Evolutionary conservation across 1,284 basidiomycete genomes (phyloP).

Genomic region (Ganoderma resinaceum): DNA sequence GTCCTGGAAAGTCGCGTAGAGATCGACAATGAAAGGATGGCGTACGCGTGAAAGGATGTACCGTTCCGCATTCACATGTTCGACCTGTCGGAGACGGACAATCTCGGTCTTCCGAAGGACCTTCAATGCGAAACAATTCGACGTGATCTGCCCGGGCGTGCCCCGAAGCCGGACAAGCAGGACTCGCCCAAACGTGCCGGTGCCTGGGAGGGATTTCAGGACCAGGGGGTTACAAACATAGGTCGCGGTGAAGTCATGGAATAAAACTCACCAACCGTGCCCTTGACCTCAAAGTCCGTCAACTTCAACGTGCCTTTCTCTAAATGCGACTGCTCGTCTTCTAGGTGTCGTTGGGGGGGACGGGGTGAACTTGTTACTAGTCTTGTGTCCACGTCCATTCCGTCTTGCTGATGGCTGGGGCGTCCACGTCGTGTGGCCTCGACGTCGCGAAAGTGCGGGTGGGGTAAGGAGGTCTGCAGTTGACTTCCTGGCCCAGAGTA

Average conservation of each 20-base stretch:
- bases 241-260: not conserved
- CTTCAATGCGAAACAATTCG: slow-evolving; percentile 90
- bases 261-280: slow-evolving; percentile 67
- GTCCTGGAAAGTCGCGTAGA: slow-evolving; percentile 97
- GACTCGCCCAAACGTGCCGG: slow-evolving; percentile 94
- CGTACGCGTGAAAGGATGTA: slow-evolving; percentile 90
- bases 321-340: slow-evolving; percentile 73
- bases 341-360: slow-evolving; percentile 63
- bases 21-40: slow-evolving; percentile 85
- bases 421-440: slow-evolving; percentile 25
- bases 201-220: slow-evolving; percentile 57
- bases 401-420: slow-evolving; percentile 29
- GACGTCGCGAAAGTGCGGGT: slow-evolving; percentile 22
- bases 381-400: slow-evolving; percentile 38
- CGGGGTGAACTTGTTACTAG: slow-evolving; percentile 37
- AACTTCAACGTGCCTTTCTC: slow-evolving; percentile 64
- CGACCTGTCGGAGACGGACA: slow-evolving; percentile 95
- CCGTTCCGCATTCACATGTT: slow-evolving; percentile 97
- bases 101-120: slow-evolving; percentile 93
- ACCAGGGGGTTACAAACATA: not conserved
- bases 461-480: slow-evolving; percentile 19
- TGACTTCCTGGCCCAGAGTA: slow-evolving; percentile 34
- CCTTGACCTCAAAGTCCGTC: slow-evolving; percentile 82
- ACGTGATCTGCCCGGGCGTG: slow-evolving; percentile 52
- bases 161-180: slow-evolving; percentile 79